These are phyloP conservation scores for Pestalotiopsis sp. DNA, from an alignment of 2,329 filamentous ascomycete genomes.

Conservation along the genomic window DNA sequence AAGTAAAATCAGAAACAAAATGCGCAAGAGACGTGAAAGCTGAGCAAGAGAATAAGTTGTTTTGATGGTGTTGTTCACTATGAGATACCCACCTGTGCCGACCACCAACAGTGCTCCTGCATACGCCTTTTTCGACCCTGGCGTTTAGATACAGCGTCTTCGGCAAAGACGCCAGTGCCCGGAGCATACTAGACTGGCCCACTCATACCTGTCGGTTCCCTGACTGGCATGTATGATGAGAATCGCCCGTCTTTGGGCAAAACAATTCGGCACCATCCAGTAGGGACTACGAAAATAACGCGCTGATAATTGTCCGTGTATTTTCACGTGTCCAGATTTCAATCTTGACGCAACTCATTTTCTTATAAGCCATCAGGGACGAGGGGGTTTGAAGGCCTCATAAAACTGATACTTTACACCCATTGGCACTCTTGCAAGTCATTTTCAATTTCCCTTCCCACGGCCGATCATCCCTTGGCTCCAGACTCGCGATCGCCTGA, in stretches of 20 bases:
- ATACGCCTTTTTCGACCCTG: neutral
- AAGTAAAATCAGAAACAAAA: neutral
- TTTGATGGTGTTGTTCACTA: neutral
- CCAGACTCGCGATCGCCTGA: conserved; percentile 4
- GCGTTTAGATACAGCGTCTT: neutral
- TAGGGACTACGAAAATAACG: neutral
- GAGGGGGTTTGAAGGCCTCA: neutral
- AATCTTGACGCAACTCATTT: neutral
- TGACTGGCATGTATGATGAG: neutral
- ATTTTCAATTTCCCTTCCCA: conserved; percentile 18
- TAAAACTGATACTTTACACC: conserved; percentile 14
- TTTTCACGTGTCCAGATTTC: neutral
- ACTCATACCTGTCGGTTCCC: neutral
- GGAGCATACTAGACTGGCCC: neutral
- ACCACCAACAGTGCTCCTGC: neutral
- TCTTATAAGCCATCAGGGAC: neutral
- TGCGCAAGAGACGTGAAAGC: neutral
- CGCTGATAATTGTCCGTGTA: neutral
- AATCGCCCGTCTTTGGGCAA: neutral
- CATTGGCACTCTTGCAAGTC: conserved; percentile 18
- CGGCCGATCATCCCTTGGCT: conserved; percentile 11
- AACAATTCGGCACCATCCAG: neutral
- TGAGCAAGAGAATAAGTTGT: neutral
- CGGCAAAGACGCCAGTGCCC: neutral
- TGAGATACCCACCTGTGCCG: neutral